Conservation (phyloP, 140 eudicot genomes). For the Ambrosia hybrid region DNA sequence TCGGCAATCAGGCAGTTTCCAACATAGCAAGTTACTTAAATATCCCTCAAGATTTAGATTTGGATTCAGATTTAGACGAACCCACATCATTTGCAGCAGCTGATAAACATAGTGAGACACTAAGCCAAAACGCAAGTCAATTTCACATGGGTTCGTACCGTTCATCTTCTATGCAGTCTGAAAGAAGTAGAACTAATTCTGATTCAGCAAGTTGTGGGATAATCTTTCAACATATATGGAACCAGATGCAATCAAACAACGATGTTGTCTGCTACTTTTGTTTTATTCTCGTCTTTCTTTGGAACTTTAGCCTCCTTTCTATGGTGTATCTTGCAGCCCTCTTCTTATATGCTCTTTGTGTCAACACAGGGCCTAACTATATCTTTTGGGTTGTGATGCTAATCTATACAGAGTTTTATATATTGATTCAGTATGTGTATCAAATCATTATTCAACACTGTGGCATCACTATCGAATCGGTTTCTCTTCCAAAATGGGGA, state of each 20-base stretch:
- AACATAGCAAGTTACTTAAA: conserved; percentile 77
- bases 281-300: conserved; percentile 82
- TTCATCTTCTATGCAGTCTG: conserved; percentile 73
- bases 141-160: conserved; percentile 34
- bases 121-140: conserved; percentile 33
- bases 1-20: conserved; percentile 88
- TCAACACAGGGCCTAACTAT: conserved; percentile 90
- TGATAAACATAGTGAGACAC: conserved; percentile 36
- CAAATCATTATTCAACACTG: conserved; percentile 95
- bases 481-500: conserved; percentile 73
- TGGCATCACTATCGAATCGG: conserved; percentile 67
- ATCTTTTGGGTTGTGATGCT: conserved; percentile 90
- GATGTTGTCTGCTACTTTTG: conserved; percentile 93
- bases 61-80: conserved; percentile 46
- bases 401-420: conserved; percentile 85
- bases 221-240: conserved; percentile 82
- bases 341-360: conserved; percentile 92
- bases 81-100: conserved; percentile 42
- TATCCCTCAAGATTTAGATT: conserved; percentile 65
- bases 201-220: conserved; percentile 75
- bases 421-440: conserved; percentile 83
- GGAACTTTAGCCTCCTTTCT: conserved; percentile 96
- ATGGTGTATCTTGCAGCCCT: conserved; percentile 96
- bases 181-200: conserved; percentile 65
- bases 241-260: conserved; percentile 91